Evolutionary conservation across 305 asterid species (phyloP).

Genomic region (Fraxinus dipetala): DNA sequence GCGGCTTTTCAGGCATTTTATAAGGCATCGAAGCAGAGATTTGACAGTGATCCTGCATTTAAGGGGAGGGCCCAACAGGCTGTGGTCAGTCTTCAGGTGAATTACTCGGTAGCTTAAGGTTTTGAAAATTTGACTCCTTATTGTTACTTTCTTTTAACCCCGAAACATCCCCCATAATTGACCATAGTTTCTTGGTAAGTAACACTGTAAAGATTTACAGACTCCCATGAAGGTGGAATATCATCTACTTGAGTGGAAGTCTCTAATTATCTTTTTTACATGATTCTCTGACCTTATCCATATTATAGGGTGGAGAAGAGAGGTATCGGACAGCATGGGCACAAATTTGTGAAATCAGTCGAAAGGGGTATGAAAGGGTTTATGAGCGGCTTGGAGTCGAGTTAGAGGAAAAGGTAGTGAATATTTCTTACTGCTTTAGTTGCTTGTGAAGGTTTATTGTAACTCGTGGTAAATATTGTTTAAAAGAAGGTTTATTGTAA

Average conservation of each 20-base stretch:
- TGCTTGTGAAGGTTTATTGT: conserved; percentile 11
- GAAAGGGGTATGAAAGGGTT: conserved; percentile 63
- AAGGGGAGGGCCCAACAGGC: conserved; percentile 89
- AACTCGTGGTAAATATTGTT: too few species aligned
- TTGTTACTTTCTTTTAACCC: background rate
- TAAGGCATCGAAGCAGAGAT: conserved; percentile 80
- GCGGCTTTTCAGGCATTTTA: conserved; percentile 62
- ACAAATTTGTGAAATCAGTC: conserved; percentile 81
- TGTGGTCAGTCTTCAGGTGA: conserved; percentile 94
- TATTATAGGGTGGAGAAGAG: conserved; percentile 69
- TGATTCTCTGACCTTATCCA: conserved; percentile 7
- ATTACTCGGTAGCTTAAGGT: conserved; percentile 14
- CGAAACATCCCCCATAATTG: conserved; percentile 1
- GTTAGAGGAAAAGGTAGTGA: conserved; percentile 75
- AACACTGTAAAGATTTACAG: background rate
- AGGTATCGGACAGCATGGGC: conserved; percentile 79
- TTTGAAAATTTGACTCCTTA: background rate
- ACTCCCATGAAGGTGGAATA: background rate
- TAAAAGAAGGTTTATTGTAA: conserved; percentile 4
- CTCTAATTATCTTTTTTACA: conserved; percentile 5
- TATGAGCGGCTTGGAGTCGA: conserved; percentile 71
- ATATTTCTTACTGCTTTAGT: conserved; percentile 11
- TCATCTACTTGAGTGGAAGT: background rate
- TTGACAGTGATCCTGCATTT: conserved; percentile 69
- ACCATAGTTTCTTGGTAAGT: background rate